A percentile compares a stretch with the other conserved stretches of the same genome.
Conservation (phyloP, 2,329 filamentous ascomycete species). For the Colletotrichum tofieldiae region DNA sequence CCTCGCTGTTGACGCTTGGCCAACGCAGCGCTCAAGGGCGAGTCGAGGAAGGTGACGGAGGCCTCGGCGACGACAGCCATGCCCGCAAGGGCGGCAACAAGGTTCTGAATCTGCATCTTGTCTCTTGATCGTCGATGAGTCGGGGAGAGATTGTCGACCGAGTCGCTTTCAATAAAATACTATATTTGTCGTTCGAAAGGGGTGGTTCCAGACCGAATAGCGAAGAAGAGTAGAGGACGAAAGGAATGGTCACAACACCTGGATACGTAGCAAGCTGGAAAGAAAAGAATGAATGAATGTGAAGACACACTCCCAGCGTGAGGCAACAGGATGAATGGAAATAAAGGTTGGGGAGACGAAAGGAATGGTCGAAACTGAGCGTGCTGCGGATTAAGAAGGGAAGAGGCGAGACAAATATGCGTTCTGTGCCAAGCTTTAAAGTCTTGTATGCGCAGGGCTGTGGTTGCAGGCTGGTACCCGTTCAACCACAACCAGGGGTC, state of each 20-base stretch:
- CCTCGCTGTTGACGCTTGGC: constrained; percentile 58
- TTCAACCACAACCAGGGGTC: constrained; percentile 38
- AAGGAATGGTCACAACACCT: constrained; percentile 63
- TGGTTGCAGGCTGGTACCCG: constrained; percentile 47
- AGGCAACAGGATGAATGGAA: constrained; percentile 50
- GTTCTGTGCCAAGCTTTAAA: constrained; percentile 58
- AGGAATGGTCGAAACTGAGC: constrained; percentile 49
- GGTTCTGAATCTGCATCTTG: constrained; percentile 69
- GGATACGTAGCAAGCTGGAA: constrained; percentile 52
- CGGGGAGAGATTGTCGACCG: constrained; percentile 42
- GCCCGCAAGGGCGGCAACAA: constrained; percentile 64
- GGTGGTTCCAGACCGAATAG: constrained; percentile 67
- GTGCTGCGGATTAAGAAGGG: constrained; percentile 43
- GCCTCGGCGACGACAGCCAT: constrained; percentile 63
- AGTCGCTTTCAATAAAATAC: constrained; percentile 44
- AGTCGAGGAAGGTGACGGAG: constrained; percentile 56
- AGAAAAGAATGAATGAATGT: constrained; percentile 63
- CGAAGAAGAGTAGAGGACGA: constrained; percentile 54
- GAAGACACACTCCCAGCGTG: constrained; percentile 67
- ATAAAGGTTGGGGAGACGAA: constrained; percentile 45
- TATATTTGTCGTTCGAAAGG: constrained; percentile 47
- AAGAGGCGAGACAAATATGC: constrained; percentile 51
- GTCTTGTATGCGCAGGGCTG: constrained; percentile 53
- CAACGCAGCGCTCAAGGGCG: constrained; percentile 56
- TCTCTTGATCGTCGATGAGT: constrained; percentile 20